These are phyloP conservation scores for Truncatella angustata DNA, from an alignment of 2,329 filamentous ascomycete species.

Conservation along the genomic window DNA sequence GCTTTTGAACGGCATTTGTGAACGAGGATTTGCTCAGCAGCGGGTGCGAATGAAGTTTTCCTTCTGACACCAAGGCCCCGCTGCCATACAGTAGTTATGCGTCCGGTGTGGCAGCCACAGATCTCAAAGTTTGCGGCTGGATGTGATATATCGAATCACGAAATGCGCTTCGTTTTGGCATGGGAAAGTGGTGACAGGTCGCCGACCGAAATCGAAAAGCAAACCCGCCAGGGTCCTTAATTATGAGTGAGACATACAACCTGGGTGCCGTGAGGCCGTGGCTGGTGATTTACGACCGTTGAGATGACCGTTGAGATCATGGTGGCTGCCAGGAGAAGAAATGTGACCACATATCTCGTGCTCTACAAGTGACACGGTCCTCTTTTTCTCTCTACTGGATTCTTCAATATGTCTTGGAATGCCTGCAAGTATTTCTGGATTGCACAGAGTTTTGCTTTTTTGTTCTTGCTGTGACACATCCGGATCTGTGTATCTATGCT, in stretches of 20 bases:
- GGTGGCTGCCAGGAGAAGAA: neutral
- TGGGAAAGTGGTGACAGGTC: neutral
- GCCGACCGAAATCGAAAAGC: neutral
- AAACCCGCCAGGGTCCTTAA: neutral
- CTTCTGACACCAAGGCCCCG: neutral
- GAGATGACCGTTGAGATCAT: constrained; percentile 1
- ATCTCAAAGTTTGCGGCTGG: neutral
- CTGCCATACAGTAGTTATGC: neutral
- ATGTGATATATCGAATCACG: neutral
- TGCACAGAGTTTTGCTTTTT: neutral
- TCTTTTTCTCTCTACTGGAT: too few relatives aligned
- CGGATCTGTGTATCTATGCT: constrained; percentile 12
- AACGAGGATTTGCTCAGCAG: too few relatives aligned
- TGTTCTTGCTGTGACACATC: neutral
- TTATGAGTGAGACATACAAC: neutral
- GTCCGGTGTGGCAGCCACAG: constrained; percentile 2
- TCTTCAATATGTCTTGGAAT: too few relatives aligned
- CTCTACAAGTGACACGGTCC: neutral
- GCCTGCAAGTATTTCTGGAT: too few relatives aligned
- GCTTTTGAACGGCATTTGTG: too few relatives aligned
- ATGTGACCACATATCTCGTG: neutral
- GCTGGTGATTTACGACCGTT: neutral
- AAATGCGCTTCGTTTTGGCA: neutral
- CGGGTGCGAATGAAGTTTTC: too few relatives aligned
- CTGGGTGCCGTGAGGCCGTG: neutral